Conservation (phyloP, 2,329 filamentous ascomycete species). For the Aspergillus luchuensis region DNA sequence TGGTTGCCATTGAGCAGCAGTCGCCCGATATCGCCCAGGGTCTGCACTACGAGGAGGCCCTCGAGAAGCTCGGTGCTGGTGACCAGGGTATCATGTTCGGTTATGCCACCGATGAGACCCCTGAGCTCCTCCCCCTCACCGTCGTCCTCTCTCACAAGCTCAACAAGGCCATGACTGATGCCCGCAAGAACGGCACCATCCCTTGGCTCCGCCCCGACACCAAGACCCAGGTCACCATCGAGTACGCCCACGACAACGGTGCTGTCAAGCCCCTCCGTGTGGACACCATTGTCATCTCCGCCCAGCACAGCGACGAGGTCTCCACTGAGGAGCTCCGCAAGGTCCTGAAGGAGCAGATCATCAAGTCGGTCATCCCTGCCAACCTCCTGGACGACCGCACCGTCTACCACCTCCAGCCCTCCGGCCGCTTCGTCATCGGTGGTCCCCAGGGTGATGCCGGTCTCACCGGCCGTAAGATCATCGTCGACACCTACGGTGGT, state of each 20-base stretch:
- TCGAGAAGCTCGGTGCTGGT: constrained; percentile 97
- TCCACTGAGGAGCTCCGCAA: constrained; percentile 88
- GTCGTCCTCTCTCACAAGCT: constrained; percentile 94
- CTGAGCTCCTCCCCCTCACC: constrained; percentile 93
- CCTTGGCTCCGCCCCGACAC: constrained; percentile 97
- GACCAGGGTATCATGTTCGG: constrained; percentile 99
- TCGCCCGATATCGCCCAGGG: constrained; percentile 98
- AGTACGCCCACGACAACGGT: constrained; percentile 94
- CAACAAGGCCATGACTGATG: constrained; percentile 89
- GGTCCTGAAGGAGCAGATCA: constrained; percentile 96
- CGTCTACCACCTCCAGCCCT: constrained; percentile 98
- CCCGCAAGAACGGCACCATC: constrained; percentile 81
- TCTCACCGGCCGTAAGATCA: constrained; percentile 98
- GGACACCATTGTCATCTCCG: constrained; percentile 94
- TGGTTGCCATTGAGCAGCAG: constrained; percentile 99
- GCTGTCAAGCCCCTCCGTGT: constrained; percentile 90
- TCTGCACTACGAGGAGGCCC: constrained; percentile 95
- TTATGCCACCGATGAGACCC: constrained; percentile 98
- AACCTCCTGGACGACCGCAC: constrained; percentile 92
- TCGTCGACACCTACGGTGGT: constrained; percentile 99
- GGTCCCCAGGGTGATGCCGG: constrained; percentile 98
- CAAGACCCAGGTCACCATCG: constrained; percentile 99
- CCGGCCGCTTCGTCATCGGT: constrained; percentile 97
- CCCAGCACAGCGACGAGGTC: constrained; percentile 88
- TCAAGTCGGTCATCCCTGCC: constrained; percentile 89